Percentiles rank a stretch among this genome's conserved stretches.
Evolutionary conservation across 176 grass and related monocot species (phyloP).

Genomic region (Rhynchospora tenuis): DNA sequence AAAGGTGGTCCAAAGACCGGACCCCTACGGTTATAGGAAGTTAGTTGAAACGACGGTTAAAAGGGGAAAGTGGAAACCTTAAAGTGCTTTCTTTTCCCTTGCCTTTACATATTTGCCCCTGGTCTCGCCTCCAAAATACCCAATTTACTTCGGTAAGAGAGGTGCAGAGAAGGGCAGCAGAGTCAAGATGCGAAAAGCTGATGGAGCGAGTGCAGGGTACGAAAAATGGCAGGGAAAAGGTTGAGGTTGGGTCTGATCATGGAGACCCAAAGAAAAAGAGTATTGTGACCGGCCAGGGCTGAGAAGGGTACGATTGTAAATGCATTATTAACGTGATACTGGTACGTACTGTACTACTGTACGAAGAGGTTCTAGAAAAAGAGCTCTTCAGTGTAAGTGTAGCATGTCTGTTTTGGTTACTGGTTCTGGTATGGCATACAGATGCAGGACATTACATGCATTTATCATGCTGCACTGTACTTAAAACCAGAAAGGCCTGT

Average conservation of each 20-base stretch:
- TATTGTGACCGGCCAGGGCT: background rate
- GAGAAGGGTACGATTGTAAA: background rate
- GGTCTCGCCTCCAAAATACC: slow-evolving; percentile 3
- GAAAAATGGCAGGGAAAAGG: background rate
- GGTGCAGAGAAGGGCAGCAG: slow-evolving; percentile 18
- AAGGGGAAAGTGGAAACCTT: background rate
- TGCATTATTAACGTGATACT: background rate
- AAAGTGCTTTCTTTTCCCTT: background rate
- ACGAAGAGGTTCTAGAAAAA: slow-evolving; percentile 2
- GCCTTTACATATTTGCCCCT: slow-evolving; percentile 38
- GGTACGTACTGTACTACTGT: background rate
- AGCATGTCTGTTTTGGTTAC: slow-evolving; percentile 8
- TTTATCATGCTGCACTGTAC: background rate
- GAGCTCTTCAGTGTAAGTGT: too few species aligned
- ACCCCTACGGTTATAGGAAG: slow-evolving; percentile 12
- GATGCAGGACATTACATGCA: background rate
- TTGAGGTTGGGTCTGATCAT: slow-evolving; percentile 12
- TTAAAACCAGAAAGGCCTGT: too few species aligned
- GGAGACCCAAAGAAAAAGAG: background rate
- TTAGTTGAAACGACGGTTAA: slow-evolving; percentile 36
- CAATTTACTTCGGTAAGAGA: background rate
- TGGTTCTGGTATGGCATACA: background rate
- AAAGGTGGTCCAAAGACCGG: background rate
- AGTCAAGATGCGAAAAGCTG: background rate
- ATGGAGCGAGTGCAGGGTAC: background rate